These are phyloP conservation scores for Chlorella variabilis DNA, from an alignment of 163 green algal species.

Conservation along the genomic window DNA sequence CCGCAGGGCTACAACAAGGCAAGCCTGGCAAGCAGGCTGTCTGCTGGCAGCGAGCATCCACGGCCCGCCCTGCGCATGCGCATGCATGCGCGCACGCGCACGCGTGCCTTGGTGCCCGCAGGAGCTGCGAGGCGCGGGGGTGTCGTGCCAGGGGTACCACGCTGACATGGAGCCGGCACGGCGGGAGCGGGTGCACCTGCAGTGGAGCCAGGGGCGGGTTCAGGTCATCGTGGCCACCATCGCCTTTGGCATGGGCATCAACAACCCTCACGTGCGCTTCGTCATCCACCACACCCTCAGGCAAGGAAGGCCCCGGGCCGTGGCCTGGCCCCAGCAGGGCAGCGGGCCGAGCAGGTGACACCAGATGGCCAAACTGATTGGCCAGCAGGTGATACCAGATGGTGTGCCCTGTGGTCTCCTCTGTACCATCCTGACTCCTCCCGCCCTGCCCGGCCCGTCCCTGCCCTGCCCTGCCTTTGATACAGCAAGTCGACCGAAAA, in stretches of 20 bases:
- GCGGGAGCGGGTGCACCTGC: conserved; percentile 51
- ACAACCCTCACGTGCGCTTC: conserved; percentile 83
- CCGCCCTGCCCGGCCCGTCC: not conserved
- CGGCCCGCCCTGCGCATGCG: too few relatives aligned
- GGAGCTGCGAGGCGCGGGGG: conserved; percentile 47
- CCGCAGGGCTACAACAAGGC: too few relatives aligned
- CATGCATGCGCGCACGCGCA: too few relatives aligned
- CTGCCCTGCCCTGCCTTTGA: too few relatives aligned
- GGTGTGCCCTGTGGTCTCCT: too few relatives aligned
- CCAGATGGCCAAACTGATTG: too few relatives aligned
- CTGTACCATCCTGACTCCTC: not conserved
- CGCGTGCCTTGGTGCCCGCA: conserved; percentile 2
- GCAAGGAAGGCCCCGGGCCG: not conserved
- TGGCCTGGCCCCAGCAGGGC: too few relatives aligned
- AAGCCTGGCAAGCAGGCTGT: too few relatives aligned
- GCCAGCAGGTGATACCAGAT: too few relatives aligned
- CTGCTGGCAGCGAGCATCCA: too few relatives aligned
- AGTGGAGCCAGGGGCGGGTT: conserved; percentile 54
- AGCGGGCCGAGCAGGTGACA: too few relatives aligned
- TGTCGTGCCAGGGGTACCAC: conserved; percentile 71
- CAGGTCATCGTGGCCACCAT: conserved; percentile 88
- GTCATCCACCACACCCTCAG: conserved; percentile 86
- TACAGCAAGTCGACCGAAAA: conserved; percentile 85
- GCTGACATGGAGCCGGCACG: conserved; percentile 61
- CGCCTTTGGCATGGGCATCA: conserved; percentile 90